A percentile compares a stretch with the other conserved stretches of the same genome.
These are phyloP conservation scores for Calonectria fujianensis DNA, from an alignment of 2,329 filamentous ascomycete genomes.

Conservation along the genomic window DNA sequence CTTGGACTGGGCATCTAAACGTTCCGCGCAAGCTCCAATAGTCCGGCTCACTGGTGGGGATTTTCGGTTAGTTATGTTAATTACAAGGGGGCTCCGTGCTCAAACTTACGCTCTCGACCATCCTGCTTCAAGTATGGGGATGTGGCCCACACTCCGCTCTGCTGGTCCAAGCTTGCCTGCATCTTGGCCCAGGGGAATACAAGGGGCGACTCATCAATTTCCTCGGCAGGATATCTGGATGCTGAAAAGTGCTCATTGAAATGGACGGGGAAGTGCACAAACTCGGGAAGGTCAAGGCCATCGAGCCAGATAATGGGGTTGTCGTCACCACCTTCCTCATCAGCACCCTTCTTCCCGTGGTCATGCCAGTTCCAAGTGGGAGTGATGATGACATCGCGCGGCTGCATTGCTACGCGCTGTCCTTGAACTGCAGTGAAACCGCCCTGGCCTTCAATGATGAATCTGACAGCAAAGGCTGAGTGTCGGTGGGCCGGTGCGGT, in stretches of 20 bases:
- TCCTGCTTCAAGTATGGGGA: conserved; percentile 58
- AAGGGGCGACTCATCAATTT: conserved; percentile 65
- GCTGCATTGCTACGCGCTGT: conserved; percentile 67
- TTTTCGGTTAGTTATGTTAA: not conserved
- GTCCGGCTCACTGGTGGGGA: conserved; percentile 58
- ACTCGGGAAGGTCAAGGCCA: conserved; percentile 71
- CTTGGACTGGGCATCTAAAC: conserved; percentile 60
- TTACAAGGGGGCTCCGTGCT: too few relatives aligned
- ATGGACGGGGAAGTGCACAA: conserved; percentile 69
- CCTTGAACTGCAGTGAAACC: conserved; percentile 76
- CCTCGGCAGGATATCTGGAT: conserved; percentile 66
- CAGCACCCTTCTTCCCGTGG: conserved; percentile 72
- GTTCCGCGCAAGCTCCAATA: conserved; percentile 68
- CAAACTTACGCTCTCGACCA: conserved; percentile 49
- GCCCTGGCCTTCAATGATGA: conserved; percentile 72
- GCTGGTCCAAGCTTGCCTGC: conserved; percentile 63
- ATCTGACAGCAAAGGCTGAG: conserved; percentile 72
- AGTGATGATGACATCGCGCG: conserved; percentile 73
- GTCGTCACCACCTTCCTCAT: conserved; percentile 52
- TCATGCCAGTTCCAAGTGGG: conserved; percentile 77
- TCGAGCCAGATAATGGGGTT: conserved; percentile 76
- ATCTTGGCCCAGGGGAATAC: conserved; percentile 70
- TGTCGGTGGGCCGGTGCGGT: conserved; percentile 73
- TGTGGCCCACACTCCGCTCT: conserved; percentile 53
- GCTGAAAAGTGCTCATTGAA: conserved; percentile 71